Evolutionary conservation across 371 early-diverging fungal species (phyloP), one percentile per base, ranked within the genome.

Genomic region (Saksenaea vasiformis): DNA sequence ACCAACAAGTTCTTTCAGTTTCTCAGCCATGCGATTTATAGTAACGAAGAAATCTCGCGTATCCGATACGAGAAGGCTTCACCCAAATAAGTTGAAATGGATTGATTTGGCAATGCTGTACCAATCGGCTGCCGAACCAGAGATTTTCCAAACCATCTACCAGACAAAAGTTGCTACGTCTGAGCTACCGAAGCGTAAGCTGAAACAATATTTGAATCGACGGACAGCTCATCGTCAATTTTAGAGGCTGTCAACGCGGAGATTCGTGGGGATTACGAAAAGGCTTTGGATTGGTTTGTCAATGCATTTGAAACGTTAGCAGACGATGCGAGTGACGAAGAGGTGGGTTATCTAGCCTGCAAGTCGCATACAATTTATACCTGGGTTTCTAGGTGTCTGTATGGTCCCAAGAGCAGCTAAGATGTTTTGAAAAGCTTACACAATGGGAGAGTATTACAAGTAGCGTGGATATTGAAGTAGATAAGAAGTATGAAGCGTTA

Each of bases 401-500:
- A 5, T 89, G 88, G 83, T 76, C 76, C 4, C 74, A 83, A 37
- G 87, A 86, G 31, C 80, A 84, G 54, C 69, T 89, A 22, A 79
- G 79, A 36, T 91, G 90, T 60, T 69, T 85, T 61, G 85, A 85
- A 27, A 80, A 87, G 36, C 70, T 92, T 31, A 83, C 84, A 0
- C 76, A 86, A 53, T 92, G 91, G 90, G 85, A 85, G 17, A 71
- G 70, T 13, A 72, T 92, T 17, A 80, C 80, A 17, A 66, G 60
- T 0, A 69, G 71, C 59, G 75, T 86, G 14, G 64, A 73, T 47
- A 61, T 67, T 5, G 81, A 78, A 39, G 39, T 87, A 5, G 78
- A 83, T 0, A 67, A 72, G 17, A 62, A 85, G 35, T 64, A 72
- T 8, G 63, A 69, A 0, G 55, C 55, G 3, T 44, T 89, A 3